Evolutionary conservation across 2,329 filamentous ascomycete species (phyloP), one percentile per base, ranked within the genome.

Genomic region (Cercospora citrullina): DNA sequence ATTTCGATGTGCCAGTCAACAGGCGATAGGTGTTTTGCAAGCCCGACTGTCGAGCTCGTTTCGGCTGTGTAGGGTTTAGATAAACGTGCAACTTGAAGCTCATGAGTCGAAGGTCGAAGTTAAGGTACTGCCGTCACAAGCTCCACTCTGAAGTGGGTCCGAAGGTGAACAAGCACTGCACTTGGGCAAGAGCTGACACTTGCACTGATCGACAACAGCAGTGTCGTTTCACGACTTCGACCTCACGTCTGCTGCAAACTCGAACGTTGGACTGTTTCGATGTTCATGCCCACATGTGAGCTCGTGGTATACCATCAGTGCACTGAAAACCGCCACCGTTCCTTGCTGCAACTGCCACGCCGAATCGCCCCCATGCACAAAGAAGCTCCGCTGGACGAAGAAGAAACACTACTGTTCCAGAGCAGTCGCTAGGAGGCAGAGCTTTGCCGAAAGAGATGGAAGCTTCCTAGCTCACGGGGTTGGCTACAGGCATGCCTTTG

Each of bases 1-100:
- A 81, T 82, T 28, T 39, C 73, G 64, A 53, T 30, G 42, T 8
- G 7, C 18, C 23, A 23, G 31, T 48, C 39, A 10, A 31, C 12
- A 48, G n/a, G 16, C n/a, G 31, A 16, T 16, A 1, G 30, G 14
- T 57, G 67, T 45, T 10, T 30, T 42, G 53, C 45, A 51, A 51
- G 45, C 45, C 12, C 21, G 45, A 23, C 18, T 51, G 18, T 51
- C 21, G 21, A 51, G 45, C 45, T 26, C 45, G 42, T 51, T 51
- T 14, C 18, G 16, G 42, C 26, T 64, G 45, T 64, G 30, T 28
- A 57, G 61, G 30, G 45, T 14, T 51, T 7, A 26, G 18, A 26
- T 5, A 51, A 51, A 51, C 10, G 45, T 51, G 21, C 45, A 51
- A 26, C 26, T 26, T 26, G 26, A 26, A 51, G 26, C 23, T 51